Evolutionary conservation across 768 basidiomycete species (phyloP), one percentile per base, ranked within the genome.

Genomic region (Leccinum arenicola): DNA sequence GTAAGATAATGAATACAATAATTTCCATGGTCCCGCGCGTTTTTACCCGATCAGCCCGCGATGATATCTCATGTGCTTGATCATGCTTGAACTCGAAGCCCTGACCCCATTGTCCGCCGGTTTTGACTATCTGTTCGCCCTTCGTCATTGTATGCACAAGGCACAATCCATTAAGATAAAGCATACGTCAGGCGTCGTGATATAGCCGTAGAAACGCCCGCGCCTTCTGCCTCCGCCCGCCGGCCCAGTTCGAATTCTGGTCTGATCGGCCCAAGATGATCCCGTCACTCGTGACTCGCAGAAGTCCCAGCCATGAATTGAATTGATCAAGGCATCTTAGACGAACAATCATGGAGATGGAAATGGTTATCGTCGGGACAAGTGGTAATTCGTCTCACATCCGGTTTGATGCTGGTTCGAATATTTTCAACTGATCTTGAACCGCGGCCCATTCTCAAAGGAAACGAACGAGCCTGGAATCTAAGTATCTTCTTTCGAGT

Each of bases 71-170:
- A 59, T 56, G n/a, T 65, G 35, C 64, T 64, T 50, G 52, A 36
- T 12, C 43, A 45, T 19, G 11, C 33, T 54, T 7, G 50, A 51
- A 2, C 48, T 23, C 50, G 48, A 52, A 62, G 9, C 29, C 38
- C 14, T 11, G 19, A 45, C 4, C 19, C 57, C 65, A 66, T 66
- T 66, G 66, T 66, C 58, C 62, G 66, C 66, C 58, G 33, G 9
- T 64, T 67, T 66, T 38, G 61, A 63, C 40, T 7, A 31, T 31
- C 1, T 36, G 31, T 54, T 64, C 43, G 35, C 53, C 33, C 27
- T 55, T 56, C 54, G 57, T 21, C 51, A 52, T 52, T 29, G 50
- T n/a, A 27, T 5, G 10, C 25, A 29, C 43, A 33, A 45, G 23
- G 47, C 19, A 19, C 21, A 36, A 17, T 35, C 38, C 52, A 50